These are phyloP conservation scores for Jatropha curcas DNA, from an alignment of 345 rosid species.

Conservation along the genomic window DNA sequence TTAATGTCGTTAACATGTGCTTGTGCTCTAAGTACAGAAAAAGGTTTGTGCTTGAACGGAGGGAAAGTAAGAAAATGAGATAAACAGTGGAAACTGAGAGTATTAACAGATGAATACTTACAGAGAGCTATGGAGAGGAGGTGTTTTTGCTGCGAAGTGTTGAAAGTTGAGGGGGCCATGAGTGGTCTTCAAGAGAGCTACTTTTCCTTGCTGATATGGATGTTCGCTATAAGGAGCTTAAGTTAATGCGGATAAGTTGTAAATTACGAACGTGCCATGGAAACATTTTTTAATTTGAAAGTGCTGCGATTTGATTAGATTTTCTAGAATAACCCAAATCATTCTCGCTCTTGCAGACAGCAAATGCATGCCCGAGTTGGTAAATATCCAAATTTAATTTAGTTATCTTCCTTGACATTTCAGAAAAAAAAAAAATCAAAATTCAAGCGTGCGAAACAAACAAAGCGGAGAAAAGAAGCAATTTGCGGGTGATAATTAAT, in stretches of 20 bases:
- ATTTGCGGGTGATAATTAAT: too few species aligned
- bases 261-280: too few species aligned
- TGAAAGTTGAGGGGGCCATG: constrained; percentile 50
- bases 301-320: too few species aligned
- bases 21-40: constrained; percentile 16
- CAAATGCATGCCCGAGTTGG: too few species aligned
- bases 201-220: neutral
- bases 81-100: constrained; percentile 27
- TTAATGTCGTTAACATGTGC: constrained; percentile 15
- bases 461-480: too few species aligned
- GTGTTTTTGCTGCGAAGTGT: constrained; percentile 23
- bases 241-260: neutral
- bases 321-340: too few species aligned
- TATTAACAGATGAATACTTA: constrained; percentile 29
- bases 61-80: constrained; percentile 19
- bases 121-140: constrained; percentile 25
- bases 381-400: too few species aligned
- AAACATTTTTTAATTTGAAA: too few species aligned
- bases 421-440: too few species aligned
- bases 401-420: too few species aligned
- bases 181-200: constrained; percentile 45
- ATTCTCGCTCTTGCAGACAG: too few species aligned
- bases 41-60: constrained; percentile 28
- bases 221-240: neutral
- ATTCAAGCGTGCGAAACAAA: too few species aligned